Base-by-base conservation (phyloP, 2,329 filamentous ascomycete genomes). In the Calonectria pseudoreteaudii region DNA sequence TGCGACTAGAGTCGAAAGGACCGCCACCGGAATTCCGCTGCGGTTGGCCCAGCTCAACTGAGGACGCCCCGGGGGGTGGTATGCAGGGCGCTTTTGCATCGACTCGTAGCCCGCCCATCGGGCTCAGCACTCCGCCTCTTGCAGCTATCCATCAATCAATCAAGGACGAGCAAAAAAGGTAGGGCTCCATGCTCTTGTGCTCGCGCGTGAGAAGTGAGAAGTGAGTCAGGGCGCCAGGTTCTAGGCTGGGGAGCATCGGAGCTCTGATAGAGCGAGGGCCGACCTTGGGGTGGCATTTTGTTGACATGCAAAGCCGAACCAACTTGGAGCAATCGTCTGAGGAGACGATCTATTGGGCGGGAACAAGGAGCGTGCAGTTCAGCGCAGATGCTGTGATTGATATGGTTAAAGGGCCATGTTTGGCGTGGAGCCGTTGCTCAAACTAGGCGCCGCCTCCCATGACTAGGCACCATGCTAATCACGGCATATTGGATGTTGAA, bases 31-130 rank as follows among this genome's bases (percentile, higher is more conserved):
- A 14, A 62, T 31, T 41, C 36, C 16, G 16, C 56, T 62, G 4
- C 34, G 56, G 56, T 62, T 62, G 56, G 56, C 34, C 56, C 56
- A 62, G 56, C 56, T 62, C 56, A 41, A 41, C 18, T 20, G 36
- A 62, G 56, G 26, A 62, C 36, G 20, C 56, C 56, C 50, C 52
- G 31, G 31, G 56, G 56, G 56, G 56, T 62, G 56, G n/a, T 62
- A 23, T 26, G 34, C 38, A 38, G 23, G 56, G 23, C 34, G 38
- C 44, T 47, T 62, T 62, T 62, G 34, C 56, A 7, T 62, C 56
- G 23, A 47, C 44, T 47, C 18, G 56, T 16, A 23, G 31, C 26
- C 34, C 56, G 38, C 23, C 34, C 34, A 28, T 34, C 44, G 44
- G 56, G 56, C 34, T 62, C 34, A 38, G 56, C 56, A 47, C 56